Base-by-base conservation (phyloP, 129 eudicot species). In the Tagetes erecta region DNA sequence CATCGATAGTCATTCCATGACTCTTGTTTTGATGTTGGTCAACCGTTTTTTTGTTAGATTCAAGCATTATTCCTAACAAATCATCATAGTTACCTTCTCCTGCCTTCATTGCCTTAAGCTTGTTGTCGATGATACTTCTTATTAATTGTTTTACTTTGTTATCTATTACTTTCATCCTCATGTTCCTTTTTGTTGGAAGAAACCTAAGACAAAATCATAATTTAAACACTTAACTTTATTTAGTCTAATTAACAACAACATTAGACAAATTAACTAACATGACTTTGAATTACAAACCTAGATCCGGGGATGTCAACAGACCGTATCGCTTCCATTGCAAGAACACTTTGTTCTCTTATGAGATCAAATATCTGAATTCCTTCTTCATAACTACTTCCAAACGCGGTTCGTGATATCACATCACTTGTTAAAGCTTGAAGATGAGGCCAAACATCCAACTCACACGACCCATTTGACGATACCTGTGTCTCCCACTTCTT, bases 161-260 rank as follows among this genome's bases (percentile, higher is more conserved):
- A 14, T 69, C 65, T 12, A 83, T 83, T 36, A 44, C 62, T 52
- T 69, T 83, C 80, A 78, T 83, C 74, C 77, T 74, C 67, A 49
- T 66, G 71, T 65, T 83, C 66, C 83, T 78, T 42, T 83, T 83
- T 12, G 80, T 83, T 51, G 86, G 86, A 30, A 83, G 55, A 57
- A 74, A 69, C 75, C 86, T 83, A 46, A 4, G 39, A 12, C 2
- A 8, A 64, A 39, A 70, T 51, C 58, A 50, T 31, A 1, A 10
- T 50, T 3, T 1, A 46, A 47, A 38, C n/a, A 58, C 4, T 52
- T 41, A 42, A 41, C 37, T 7, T 70, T 70, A 51, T 34, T 36
- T 9, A 10, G 3, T 62, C 13, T 56, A 20, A 30, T 57, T 27
- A 31, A 47, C 36, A 8, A 7, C 6, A 47, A 4, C 58, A 34